These are phyloP conservation scores for Fusarium mangiferae DNA, from an alignment of 2,329 filamentous ascomycete species.

Conservation along the genomic window DNA sequence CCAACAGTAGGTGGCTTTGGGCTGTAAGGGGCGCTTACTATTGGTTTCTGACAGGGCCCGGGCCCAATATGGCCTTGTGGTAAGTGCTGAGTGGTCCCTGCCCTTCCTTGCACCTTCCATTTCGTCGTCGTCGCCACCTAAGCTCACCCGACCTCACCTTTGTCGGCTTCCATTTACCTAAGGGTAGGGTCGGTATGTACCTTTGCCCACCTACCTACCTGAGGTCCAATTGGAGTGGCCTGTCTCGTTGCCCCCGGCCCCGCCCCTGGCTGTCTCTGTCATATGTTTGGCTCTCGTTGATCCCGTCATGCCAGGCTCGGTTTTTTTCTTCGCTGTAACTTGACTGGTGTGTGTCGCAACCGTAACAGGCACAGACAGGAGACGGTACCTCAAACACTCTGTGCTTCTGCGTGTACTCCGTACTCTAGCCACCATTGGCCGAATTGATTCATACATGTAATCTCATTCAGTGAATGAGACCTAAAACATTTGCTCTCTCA, in stretches of 20 bases:
- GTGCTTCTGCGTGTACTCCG: background rate
- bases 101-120: conserved; percentile 26
- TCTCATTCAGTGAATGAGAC: background rate
- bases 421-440: background rate
- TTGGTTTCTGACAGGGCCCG: conserved; percentile 15
- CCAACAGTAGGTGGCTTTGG: background rate
- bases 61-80: background rate
- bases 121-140: conserved; percentile 29
- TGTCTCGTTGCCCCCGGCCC: conserved; percentile 17
- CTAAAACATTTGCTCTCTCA: background rate
- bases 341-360: background rate
- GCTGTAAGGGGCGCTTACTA: background rate
- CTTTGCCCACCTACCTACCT: background rate
- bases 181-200: background rate
- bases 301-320: conserved; percentile 15
- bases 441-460: background rate
- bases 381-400: background rate
- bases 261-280: conserved; percentile 12
- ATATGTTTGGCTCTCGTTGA: conserved; percentile 11
- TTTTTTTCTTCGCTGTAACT: conserved; percentile 13
- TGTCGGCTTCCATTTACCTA: background rate
- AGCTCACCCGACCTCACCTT: conserved; percentile 1
- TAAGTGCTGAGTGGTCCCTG: background rate
- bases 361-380: background rate
- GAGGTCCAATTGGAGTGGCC: background rate